These are phyloP conservation scores for Euphorbia schlechtendalii DNA, from an alignment of 441 rosid genomes.

Conservation along the genomic window DNA sequence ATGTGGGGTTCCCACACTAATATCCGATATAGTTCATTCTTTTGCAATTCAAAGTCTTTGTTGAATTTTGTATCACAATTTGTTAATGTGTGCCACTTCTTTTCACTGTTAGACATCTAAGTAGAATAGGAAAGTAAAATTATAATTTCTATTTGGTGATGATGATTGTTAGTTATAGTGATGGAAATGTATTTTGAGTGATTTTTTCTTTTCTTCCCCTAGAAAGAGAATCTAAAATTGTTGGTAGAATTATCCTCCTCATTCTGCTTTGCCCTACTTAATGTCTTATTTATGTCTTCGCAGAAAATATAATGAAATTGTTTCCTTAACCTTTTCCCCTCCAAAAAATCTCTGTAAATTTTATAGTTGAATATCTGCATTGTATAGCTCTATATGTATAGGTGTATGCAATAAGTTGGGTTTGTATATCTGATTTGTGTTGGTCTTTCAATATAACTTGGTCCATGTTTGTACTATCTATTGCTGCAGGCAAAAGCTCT, in stretches of 20 bases:
- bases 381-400: constrained; percentile 3
- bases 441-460: constrained; percentile 10
- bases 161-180: not conserved
- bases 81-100: not conserved
- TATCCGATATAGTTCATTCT: not conserved
- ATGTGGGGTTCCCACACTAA: no score
- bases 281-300: not conserved
- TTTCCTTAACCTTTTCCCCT: not conserved
- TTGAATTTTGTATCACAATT: not conserved
- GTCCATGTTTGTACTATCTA: constrained; percentile 11
- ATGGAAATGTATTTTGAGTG: not conserved
- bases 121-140: not conserved
- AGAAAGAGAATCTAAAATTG: not conserved
- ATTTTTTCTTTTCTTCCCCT: not conserved
- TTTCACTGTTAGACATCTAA: not conserved
- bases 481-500: constrained; percentile 50
- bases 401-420: no score
- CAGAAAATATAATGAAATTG: not conserved
- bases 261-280: not conserved
- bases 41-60: not conserved
- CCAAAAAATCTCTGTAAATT: not conserved
- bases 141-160: not conserved
- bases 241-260: constrained; percentile 1
- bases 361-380: not conserved
- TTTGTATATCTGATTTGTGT: not conserved